phyloP scores from a whole-genome alignment of 495 filamentous ascomycete genomes.

The Neurospora sp. region DNA sequence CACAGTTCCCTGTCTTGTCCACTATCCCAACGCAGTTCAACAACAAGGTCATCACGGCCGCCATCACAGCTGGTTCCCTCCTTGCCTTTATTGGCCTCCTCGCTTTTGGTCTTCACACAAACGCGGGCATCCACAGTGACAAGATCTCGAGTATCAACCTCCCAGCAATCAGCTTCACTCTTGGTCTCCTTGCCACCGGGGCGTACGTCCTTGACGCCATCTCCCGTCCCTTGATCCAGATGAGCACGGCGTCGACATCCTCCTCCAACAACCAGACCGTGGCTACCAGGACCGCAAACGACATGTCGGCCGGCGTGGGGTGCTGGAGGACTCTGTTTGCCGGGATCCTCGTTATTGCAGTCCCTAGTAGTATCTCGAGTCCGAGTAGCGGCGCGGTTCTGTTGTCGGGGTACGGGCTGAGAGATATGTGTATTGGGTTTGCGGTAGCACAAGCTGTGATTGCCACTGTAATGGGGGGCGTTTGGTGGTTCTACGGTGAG shows the following conservation, averaged over 20 bases:
- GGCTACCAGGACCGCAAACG: slow-evolving; percentile 26
- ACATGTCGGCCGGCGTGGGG: slow-evolving; percentile 29
- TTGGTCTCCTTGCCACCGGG: slow-evolving; percentile 32
- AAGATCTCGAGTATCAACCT: slow-evolving; percentile 19
- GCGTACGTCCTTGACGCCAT: slow-evolving; percentile 23
- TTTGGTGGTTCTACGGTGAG: slow-evolving; percentile 32
- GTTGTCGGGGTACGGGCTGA: slow-evolving; percentile 23
- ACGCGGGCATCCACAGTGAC: slow-evolving; percentile 17
- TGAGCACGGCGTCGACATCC: slow-evolving; percentile 32
- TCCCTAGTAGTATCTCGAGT: slow-evolving; percentile 16
- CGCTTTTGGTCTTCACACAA: slow-evolving; percentile 31
- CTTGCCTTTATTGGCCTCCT: slow-evolving; percentile 31
- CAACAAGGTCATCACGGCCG: slow-evolving; percentile 16
- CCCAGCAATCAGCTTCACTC: slow-evolving; percentile 25
- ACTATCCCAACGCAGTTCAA: slow-evolving; percentile 10
- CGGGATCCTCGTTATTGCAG: slow-evolving; percentile 29
- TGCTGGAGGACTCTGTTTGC: slow-evolving; percentile 24
- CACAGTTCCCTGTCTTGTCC: slow-evolving; percentile 7
- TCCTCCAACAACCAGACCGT: slow-evolving; percentile 23
- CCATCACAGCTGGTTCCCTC: slow-evolving; percentile 22
- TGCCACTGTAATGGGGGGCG: slow-evolving; percentile 11
- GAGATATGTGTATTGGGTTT: slow-evolving; percentile 22
- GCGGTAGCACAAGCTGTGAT: slow-evolving; percentile 25
- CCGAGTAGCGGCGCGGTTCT: slow-evolving; percentile 6
- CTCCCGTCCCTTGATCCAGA: slow-evolving; percentile 22